Conservation (phyloP, 768 basidiomycete genomes). For the Russula dissimulans region DNA sequence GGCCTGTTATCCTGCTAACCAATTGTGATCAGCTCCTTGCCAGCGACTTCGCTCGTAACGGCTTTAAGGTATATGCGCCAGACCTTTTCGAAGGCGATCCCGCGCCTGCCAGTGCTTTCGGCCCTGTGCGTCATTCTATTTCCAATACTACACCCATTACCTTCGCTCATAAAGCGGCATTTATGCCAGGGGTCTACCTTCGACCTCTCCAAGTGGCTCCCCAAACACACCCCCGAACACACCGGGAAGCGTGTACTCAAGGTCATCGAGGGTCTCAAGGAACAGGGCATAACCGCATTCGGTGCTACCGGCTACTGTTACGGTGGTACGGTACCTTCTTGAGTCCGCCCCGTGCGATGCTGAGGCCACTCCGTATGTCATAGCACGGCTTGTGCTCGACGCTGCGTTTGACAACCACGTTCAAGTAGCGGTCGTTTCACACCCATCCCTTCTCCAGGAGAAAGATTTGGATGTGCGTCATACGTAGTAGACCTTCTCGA, state of each 20-base stretch:
- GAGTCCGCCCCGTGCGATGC: background rate
- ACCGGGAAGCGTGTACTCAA: constrained; percentile 20
- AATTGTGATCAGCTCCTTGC: constrained; percentile 29
- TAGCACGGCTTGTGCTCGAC: constrained; percentile 21
- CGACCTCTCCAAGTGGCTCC: background rate
- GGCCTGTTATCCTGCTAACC: background rate
- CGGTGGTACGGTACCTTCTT: constrained; percentile 11
- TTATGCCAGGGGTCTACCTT: background rate
- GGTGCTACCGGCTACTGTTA: constrained; percentile 27
- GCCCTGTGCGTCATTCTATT: constrained; percentile 10
- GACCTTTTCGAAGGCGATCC: constrained; percentile 24
- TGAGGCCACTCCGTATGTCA: background rate
- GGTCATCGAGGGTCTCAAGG: constrained; percentile 25
- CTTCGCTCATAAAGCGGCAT: background rate
- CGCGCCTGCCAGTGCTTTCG: constrained; percentile 17
- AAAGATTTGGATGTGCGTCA: constrained; percentile 31
- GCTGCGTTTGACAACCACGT: constrained; percentile 35
- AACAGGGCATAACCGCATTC: constrained; percentile 24
- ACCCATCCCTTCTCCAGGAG: constrained; percentile 38
- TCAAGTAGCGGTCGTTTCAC: constrained; percentile 34
- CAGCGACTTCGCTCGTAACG: constrained; percentile 36
- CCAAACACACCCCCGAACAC: constrained; percentile 15
- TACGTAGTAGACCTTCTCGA: background rate
- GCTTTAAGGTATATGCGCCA: constrained; percentile 23
- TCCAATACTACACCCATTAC: background rate